Conservation (phyloP, 1,139 yeast species). For the Diutina sp. region DNA sequence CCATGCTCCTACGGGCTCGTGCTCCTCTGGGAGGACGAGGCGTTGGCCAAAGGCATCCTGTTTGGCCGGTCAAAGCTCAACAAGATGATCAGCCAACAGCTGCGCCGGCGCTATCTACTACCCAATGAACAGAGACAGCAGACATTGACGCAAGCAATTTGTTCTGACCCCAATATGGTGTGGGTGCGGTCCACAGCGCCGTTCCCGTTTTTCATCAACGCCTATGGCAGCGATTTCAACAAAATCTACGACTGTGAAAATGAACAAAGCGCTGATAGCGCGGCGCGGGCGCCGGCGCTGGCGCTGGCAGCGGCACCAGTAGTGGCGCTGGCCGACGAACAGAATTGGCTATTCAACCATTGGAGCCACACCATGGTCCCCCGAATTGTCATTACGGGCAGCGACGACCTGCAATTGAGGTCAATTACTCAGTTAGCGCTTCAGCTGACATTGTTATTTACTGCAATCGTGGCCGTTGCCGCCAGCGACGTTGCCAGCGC, state of each 20-base stretch:
- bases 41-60: constrained; percentile 1
- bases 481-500: not conserved
- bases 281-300: not conserved
- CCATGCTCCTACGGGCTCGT: not conserved
- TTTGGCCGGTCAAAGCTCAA: constrained; percentile 1
- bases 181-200: not conserved
- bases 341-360: not conserved
- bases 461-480: not conserved
- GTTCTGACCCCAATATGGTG: not conserved
- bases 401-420: not conserved
- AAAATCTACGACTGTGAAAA: not conserved
- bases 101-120: not conserved
- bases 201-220: not conserved
- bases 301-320: not conserved
- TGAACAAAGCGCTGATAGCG: too few relatives aligned
- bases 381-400: not conserved
- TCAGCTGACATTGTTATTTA: not conserved
- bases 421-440: not conserved
- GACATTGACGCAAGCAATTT: not conserved
- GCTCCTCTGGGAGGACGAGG: constrained; percentile 1
- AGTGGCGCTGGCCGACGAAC: not conserved
- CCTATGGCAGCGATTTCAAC: not conserved
- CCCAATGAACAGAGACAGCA: not conserved
- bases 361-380: not conserved
- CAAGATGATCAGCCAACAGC: not conserved